Percentiles rank a stretch among this genome's conserved stretches.
These are phyloP conservation scores for Pichia sp. DNA, from an alignment of 1,139 yeast species.

Conservation along the genomic window DNA sequence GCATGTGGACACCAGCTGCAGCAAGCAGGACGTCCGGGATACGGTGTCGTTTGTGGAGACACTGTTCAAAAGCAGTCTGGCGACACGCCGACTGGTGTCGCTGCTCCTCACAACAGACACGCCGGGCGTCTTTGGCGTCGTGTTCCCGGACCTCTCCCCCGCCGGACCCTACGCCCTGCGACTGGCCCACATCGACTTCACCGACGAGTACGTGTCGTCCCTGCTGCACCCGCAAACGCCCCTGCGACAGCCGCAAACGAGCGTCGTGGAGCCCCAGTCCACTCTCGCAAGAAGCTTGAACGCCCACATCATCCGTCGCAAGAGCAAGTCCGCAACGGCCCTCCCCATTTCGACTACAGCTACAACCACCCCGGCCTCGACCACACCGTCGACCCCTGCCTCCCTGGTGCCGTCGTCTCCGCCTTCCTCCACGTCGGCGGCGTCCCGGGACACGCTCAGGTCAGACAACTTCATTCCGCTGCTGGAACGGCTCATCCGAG, in stretches of 20 bases:
- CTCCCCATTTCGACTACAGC: neutral
- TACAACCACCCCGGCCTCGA: neutral
- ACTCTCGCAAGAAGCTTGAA: constrained; percentile 4
- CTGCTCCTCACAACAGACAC: neutral
- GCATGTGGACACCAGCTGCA: neutral
- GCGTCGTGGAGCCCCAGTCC: constrained; percentile 1
- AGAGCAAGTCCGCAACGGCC: neutral
- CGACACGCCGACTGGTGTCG: neutral
- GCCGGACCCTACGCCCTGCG: neutral
- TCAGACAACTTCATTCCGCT: neutral
- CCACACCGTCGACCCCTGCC: neutral
- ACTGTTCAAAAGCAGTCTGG: neutral
- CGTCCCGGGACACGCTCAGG: neutral
- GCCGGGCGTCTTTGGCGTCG: neutral
- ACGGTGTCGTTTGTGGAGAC: neutral
- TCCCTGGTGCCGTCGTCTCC: neutral
- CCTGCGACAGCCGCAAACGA: neutral
- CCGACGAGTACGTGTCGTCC: neutral
- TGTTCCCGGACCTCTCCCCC: constrained; percentile 2
- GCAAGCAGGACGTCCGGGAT: neutral
- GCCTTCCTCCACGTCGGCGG: neutral
- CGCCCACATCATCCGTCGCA: constrained; percentile 6
- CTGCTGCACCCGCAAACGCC: neutral
- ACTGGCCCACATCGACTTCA: neutral
- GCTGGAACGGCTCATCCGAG: constrained; percentile 3